A percentile compares a stretch with the other conserved stretches of the same genome.
phyloP scores from a whole-genome alignment of 495 filamentous ascomycete species.

The Endocarpon pusillum region DNA sequence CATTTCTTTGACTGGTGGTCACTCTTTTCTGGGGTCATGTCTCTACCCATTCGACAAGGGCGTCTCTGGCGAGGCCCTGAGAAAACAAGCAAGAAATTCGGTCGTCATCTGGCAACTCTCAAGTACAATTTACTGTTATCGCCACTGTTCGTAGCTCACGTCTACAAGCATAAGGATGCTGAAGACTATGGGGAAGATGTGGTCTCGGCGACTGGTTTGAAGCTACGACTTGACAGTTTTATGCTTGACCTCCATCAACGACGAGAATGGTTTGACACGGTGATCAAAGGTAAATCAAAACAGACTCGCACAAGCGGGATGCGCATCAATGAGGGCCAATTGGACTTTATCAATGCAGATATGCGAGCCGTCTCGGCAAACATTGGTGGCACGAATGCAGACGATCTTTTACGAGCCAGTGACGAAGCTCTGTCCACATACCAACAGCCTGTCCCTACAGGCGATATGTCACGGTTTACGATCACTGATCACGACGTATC shows the following conservation, averaged over 20 bases:
- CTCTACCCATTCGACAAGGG: slow-evolving; percentile 84
- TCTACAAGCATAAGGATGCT: slow-evolving; percentile 95
- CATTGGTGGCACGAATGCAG: slow-evolving; percentile 58
- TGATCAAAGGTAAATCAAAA: slow-evolving; percentile 51
- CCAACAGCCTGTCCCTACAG: slow-evolving; percentile 31
- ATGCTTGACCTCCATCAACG: slow-evolving; percentile 93
- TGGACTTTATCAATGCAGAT: slow-evolving; percentile 85
- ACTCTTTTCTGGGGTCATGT: slow-evolving; percentile 87
- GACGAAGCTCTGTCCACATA: slow-evolving; percentile 38
- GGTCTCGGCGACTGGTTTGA: slow-evolving; percentile 83
- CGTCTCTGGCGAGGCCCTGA: slow-evolving; percentile 76
- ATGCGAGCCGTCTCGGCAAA: slow-evolving; percentile 85
- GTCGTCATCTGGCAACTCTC: slow-evolving; percentile 86
- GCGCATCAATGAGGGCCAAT: slow-evolving; percentile 82
- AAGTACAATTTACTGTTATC: slow-evolving; percentile 92
- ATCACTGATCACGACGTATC: slow-evolving; percentile 87
- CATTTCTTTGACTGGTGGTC: slow-evolving; percentile 99
- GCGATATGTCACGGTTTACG: slow-evolving; percentile 75
- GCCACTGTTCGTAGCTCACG: slow-evolving; percentile 83
- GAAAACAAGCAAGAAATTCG: slow-evolving; percentile 97
- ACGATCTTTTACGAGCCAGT: slow-evolving; percentile 51
- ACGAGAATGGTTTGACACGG: slow-evolving; percentile 74
- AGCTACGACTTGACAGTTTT: slow-evolving; percentile 83
- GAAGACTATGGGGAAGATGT: slow-evolving; percentile 68
- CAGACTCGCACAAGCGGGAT: slow-evolving; percentile 73